phyloP scores from a whole-genome alignment of 306 rosid species.

The Pterocarpus macrocarpus region DNA sequence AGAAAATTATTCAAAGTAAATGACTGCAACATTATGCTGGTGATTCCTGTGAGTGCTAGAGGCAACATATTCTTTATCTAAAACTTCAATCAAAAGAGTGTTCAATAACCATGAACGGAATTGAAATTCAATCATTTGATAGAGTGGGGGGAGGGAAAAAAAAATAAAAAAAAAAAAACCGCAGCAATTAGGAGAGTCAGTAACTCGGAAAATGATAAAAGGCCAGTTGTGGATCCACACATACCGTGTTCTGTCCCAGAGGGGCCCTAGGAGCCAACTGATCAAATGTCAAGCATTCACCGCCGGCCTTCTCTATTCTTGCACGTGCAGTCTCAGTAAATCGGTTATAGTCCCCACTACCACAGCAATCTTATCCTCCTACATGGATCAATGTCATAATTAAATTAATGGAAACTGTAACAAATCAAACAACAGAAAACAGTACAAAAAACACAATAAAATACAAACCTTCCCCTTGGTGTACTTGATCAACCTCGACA shows the following conservation, averaged over 20 bases:
- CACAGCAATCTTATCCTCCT: slow-evolving; percentile 77
- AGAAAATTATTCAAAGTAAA: no score
- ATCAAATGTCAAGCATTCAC: slow-evolving; percentile 87
- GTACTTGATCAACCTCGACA: slow-evolving; percentile 73
- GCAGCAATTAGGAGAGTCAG: no score
- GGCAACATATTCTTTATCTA: no score
- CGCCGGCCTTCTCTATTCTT: slow-evolving; percentile 83
- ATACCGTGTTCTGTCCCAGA: slow-evolving; percentile 87
- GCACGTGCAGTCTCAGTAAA: slow-evolving; percentile 89
- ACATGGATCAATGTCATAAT: slow-evolving; percentile 8
- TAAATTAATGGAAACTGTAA: not conserved
- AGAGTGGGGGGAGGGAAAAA: no score
- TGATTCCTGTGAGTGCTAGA: no score
- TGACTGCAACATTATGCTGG: no score
- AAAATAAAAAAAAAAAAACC: no score
- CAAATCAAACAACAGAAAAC: not conserved
- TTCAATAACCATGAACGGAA: no score
- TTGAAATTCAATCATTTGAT: no score
- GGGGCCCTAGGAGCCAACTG: slow-evolving; percentile 86
- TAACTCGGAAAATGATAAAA: no score
- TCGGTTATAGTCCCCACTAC: slow-evolving; percentile 79
- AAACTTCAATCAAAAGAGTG: no score
- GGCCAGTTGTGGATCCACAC: not conserved
- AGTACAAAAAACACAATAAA: not conserved
- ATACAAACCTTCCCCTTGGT: slow-evolving; percentile 74